Evolutionary conservation across 163 green algal species (phyloP).

Genomic region (Scenedesmus sp.): DNA sequence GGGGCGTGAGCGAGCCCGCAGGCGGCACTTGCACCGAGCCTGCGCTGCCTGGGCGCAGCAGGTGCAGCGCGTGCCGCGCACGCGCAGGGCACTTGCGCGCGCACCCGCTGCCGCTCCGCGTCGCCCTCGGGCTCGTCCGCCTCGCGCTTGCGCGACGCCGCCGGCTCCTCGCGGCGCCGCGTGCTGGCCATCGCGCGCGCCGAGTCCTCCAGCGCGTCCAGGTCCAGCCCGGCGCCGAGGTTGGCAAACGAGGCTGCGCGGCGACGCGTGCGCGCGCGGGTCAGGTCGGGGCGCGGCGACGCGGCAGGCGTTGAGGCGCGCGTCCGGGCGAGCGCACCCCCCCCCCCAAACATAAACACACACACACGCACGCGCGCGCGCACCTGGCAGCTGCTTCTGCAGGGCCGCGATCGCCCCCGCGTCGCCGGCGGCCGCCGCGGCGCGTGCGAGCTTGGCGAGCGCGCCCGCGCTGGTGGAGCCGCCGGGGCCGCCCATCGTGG

Average conservation of each 20-base stretch:
- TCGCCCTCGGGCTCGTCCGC: slow-evolving; percentile 39
- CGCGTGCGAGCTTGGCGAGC: slow-evolving; percentile 51
- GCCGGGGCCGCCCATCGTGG: slow-evolving; percentile 29
- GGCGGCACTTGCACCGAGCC: not conserved
- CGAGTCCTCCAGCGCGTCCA: slow-evolving; percentile 58
- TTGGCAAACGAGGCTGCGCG: not conserved
- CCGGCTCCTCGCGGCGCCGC: slow-evolving; percentile 11
- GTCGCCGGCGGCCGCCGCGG: slow-evolving; percentile 46
- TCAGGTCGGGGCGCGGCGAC: too few relatives aligned
- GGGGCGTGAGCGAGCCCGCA: not conserved
- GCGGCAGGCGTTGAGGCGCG: too few relatives aligned
- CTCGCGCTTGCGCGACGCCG: not conserved
- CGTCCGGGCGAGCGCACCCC: too few relatives aligned
- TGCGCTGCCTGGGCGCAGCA: too few relatives aligned
- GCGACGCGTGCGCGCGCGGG: not conserved
- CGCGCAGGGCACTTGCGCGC: too few relatives aligned
- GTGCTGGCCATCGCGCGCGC: slow-evolving; percentile 11
- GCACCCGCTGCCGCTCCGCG: too few relatives aligned
- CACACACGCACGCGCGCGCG: not conserved
- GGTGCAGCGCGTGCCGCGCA: too few relatives aligned
- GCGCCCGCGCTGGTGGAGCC: slow-evolving; percentile 44
- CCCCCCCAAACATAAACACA: slow-evolving; percentile 4
- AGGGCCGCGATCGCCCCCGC: slow-evolving; percentile 19
- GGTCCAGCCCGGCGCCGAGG: slow-evolving; percentile 44
- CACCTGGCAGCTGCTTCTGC: slow-evolving; percentile 45